These are phyloP conservation scores for Termitomyces bulborhizus DNA, from an alignment of 768 basidiomycete species.

Conservation along the genomic window DNA sequence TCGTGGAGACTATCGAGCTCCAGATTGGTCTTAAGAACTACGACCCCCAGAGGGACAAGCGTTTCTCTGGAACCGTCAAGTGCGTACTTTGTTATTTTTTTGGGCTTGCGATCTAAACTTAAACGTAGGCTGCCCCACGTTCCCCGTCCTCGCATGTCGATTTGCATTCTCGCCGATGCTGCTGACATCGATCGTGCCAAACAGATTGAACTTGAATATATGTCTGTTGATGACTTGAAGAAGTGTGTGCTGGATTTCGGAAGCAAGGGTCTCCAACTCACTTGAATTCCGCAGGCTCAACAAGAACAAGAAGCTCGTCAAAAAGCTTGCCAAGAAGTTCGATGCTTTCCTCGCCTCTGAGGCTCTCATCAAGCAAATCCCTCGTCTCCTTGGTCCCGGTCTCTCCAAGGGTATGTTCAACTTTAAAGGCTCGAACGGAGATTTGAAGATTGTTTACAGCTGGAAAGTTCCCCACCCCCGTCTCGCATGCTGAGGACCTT, in stretches of 20 bases:
- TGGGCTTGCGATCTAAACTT: not conserved
- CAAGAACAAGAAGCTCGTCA: slow-evolving; percentile 99
- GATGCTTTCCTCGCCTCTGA: slow-evolving; percentile 98
- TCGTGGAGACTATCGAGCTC: slow-evolving; percentile 93
- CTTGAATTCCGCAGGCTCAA: slow-evolving; percentile 58
- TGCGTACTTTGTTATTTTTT: slow-evolving; percentile 26
- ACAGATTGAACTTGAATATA: slow-evolving; percentile 96
- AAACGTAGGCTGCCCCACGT: slow-evolving; percentile 81
- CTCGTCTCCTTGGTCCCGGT: slow-evolving; percentile 99
- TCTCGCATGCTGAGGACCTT: slow-evolving; percentile 89
- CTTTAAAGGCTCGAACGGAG: not conserved
- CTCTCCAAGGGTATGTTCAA: slow-evolving; percentile 82
- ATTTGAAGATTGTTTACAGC: slow-evolving; percentile 39
- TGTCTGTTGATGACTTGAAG: slow-evolving; percentile 99
- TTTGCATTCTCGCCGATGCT: slow-evolving; percentile 99
- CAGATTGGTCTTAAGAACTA: slow-evolving; percentile 99
- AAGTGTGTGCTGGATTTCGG: slow-evolving; percentile 52
- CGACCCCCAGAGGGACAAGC: slow-evolving; percentile 99
- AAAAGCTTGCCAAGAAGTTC: slow-evolving; percentile 99
- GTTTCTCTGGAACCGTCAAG: slow-evolving; percentile 99
- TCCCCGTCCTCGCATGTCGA: slow-evolving; percentile 97
- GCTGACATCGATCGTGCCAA: slow-evolving; percentile 98
- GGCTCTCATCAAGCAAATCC: slow-evolving; percentile 98
- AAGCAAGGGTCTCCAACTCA: not conserved
- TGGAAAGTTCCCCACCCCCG: slow-evolving; percentile 98